These are phyloP conservation scores for Perkinsus olseni DNA, from an alignment of 169 alveolate genomes.

Conservation along the genomic window DNA sequence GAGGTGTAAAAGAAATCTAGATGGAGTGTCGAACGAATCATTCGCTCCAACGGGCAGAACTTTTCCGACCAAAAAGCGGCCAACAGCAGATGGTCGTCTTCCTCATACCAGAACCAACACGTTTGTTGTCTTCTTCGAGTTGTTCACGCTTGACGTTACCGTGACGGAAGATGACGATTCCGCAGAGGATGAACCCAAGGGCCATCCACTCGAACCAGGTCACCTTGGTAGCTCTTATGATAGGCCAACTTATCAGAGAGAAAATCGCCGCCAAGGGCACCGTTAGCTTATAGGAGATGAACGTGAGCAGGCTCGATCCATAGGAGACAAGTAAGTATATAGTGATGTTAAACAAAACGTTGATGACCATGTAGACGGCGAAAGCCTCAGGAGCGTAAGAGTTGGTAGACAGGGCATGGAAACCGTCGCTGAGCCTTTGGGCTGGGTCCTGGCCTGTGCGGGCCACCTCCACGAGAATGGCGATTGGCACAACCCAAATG, in stretches of 20 bases:
- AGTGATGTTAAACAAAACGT: not conserved
- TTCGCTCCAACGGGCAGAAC: too few relatives aligned
- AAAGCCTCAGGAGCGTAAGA: not conserved
- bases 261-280: not conserved
- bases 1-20: too few relatives aligned
- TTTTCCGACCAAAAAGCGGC: not conserved
- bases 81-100: not conserved
- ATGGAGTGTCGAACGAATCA: too few relatives aligned
- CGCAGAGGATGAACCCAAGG: not conserved
- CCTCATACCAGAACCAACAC: not conserved
- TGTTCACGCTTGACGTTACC: not conserved
- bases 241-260: not conserved
- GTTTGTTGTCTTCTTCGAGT: not conserved
- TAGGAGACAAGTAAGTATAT: not conserved
- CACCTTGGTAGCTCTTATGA: not conserved
- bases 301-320: not conserved
- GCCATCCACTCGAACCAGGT: not conserved
- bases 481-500: not conserved
- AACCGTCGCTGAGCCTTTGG: not conserved
- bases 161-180: not conserved
- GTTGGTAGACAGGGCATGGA: not conserved
- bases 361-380: not conserved
- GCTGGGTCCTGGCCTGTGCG: not conserved
- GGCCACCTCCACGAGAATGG: not conserved
- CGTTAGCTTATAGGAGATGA: not conserved